Evolutionary conservation across 225 moss, liverwort and hornwort genomes (phyloP).

Genomic region (Bryoerythrophyllum caledonicum): DNA sequence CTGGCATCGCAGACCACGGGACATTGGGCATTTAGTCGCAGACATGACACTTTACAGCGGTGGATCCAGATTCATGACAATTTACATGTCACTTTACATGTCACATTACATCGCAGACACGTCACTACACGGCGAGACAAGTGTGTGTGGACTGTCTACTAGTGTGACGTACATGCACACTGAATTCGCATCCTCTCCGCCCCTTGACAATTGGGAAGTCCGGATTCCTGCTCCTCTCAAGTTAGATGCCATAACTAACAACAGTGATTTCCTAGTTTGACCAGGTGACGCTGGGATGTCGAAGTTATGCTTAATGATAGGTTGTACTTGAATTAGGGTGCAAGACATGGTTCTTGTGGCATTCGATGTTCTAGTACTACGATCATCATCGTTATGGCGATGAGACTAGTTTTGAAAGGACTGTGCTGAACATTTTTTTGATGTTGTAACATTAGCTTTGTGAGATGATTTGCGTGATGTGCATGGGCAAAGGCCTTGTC

Average conservation of each 20-base stretch:
- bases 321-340: too few species aligned
- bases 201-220: slow-evolving; percentile 15
- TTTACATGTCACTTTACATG: too few species aligned
- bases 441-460: background rate
- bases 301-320: background rate
- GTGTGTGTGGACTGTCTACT: too few species aligned
- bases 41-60: too few species aligned
- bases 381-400: background rate
- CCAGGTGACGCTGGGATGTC: background rate
- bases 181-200: background rate
- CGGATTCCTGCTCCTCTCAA: slow-evolving; percentile 28
- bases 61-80: too few species aligned
- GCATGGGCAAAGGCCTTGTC: slow-evolving; percentile 47
- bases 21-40: too few species aligned
- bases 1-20: too few species aligned
- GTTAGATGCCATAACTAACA: too few species aligned
- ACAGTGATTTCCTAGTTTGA: too few species aligned
- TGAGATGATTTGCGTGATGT: background rate
- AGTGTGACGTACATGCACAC: too few species aligned
- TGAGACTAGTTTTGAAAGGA: background rate
- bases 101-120: too few species aligned
- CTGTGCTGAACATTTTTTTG: background rate
- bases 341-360: background rate
- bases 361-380: background rate
- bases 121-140: too few species aligned